A percentile compares a stretch with the other conserved stretches of the same genome.
Evolutionary conservation across 1,139 yeast genomes (phyloP).

Genomic region (Lodderomyces orthopsilosis): DNA sequence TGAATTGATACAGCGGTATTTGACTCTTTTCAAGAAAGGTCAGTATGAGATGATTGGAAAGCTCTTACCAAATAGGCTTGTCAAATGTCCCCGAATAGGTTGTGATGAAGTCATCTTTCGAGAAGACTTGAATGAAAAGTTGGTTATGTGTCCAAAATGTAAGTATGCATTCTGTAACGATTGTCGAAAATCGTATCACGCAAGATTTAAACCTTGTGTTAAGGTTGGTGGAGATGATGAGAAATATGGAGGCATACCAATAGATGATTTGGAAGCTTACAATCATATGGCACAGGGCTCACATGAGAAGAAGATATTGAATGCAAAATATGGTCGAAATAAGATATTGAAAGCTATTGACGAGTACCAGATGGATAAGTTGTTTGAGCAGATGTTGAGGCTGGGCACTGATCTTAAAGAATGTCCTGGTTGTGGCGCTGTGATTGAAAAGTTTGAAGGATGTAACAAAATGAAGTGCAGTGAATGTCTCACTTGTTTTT

Average conservation of each 20-base stretch:
- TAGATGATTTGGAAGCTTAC: conserved; percentile 41
- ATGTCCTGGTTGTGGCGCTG: conserved; percentile 57
- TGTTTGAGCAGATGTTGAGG: conserved; percentile 45
- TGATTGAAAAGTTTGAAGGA: conserved; percentile 61
- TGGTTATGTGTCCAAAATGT: conserved; percentile 55
- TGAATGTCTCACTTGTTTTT: conserved; percentile 49
- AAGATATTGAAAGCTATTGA: conserved; percentile 41
- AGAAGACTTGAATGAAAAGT: conserved; percentile 47
- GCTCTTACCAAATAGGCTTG: conserved; percentile 49
- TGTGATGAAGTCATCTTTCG: conserved; percentile 48
- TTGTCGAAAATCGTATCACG: conserved; percentile 69
- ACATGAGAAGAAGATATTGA: conserved; percentile 34
- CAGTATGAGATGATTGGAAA: conserved; percentile 45
- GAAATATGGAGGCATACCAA: conserved; percentile 37
- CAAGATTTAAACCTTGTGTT: conserved; percentile 47
- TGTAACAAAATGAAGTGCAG: conserved; percentile 67
- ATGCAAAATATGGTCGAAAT: conserved; percentile 49
- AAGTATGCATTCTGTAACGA: conserved; percentile 57
- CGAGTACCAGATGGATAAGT: conserved; percentile 47
- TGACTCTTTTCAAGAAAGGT: conserved; percentile 21
- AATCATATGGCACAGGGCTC: conserved; percentile 25
- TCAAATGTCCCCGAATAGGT: conserved; percentile 48
- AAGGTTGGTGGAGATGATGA: conserved; percentile 12
- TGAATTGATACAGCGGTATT: conserved; percentile 37
- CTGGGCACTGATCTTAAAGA: conserved; percentile 39